phyloP scores from a whole-genome alignment of 306 rosid genomes.

The Trifolium subterraneum region DNA sequence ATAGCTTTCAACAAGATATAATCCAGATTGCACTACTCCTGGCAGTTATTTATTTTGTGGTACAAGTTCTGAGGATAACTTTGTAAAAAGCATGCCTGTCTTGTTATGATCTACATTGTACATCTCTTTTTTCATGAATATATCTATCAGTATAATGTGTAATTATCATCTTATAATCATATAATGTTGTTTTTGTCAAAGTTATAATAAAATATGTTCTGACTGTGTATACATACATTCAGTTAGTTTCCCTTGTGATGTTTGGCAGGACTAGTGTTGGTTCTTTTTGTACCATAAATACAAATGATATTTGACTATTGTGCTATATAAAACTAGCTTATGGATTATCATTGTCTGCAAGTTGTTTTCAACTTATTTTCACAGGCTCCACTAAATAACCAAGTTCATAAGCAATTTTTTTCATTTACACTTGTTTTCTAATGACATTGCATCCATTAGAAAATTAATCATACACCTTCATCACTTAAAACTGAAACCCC shows the following conservation, averaged over 20 bases:
- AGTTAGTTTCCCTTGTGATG: background rate
- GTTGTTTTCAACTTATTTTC: background rate
- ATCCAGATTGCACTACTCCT: constrained; percentile 78
- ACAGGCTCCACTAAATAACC: background rate
- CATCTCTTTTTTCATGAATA: constrained; percentile 30
- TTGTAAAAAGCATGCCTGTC: constrained; percentile 48
- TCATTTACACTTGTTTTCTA: background rate
- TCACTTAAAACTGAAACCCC: background rate
- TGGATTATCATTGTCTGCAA: background rate
- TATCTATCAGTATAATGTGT: constrained; percentile 24
- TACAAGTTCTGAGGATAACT: constrained; percentile 75
- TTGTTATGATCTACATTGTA: constrained; percentile 15
- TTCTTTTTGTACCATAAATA: too few relatives aligned
- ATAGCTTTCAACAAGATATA: constrained; percentile 80
- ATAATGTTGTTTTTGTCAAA: constrained; percentile 34
- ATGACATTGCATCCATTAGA: background rate
- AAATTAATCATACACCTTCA: constrained; percentile 1
- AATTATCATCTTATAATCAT: constrained; percentile 33
- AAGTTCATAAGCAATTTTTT: background rate
- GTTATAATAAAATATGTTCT: constrained; percentile 30
- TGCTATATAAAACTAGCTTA: background rate
- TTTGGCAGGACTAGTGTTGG: too few relatives aligned
- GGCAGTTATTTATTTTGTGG: constrained; percentile 77
- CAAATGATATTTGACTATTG: too few relatives aligned
- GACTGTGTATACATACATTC: background rate